Base-by-base conservation (phyloP, 1,284 basidiomycete species). In the Ganoderma sinense region DNA sequence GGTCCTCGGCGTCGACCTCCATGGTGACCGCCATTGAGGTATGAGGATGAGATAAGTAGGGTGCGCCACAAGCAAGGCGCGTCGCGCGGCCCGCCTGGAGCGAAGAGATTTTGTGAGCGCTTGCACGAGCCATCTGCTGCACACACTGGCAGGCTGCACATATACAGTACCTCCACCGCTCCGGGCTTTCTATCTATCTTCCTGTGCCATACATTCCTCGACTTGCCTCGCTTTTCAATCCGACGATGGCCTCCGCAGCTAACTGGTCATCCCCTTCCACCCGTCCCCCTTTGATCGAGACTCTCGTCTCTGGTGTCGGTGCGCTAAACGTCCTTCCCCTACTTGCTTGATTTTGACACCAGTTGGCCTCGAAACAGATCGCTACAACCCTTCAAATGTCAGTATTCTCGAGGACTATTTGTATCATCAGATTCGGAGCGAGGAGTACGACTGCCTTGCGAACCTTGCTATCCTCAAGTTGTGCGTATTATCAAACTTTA, bases 301-400 rank as follows among this genome's bases (percentile, higher is more conserved):
- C 94, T 76, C 88, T 97, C 41, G 96, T 97, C 58, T 95, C 94
- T 63, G 96, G 96, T 69, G 96, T 97, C 71, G 96, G 96, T 95
- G 73, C 76, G 94, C 33, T 56, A 16, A 39, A 13, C 26, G 20
- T 13, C 84, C 53, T 11, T 8, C 39, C 14, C 31, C 64, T 18
- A 18, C n/a, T 58, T 29, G 31, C 48, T 23, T 36, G 29, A 61
- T 40, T 51, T 55, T 14, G 58, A 39, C 40, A 1, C 29, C 4
- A 7, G 29, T 26, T 33, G 23, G 29, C 56, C 10, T 31, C 36
- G 20, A 1, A 13, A 23, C 75, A 97, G 96, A 98, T 86, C 91
- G 97, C 72, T 98, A 98, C 83, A 98, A 98, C 83, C 97, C 97
- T 51, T 93, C 94, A 69, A 98, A 98, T 82, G 90, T 97, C 70